Percentiles rank a stretch among this genome's conserved stretches.
These are phyloP conservation scores for Sarocladium strictum DNA, from an alignment of 2,329 filamentous ascomycete genomes.

Conservation along the genomic window DNA sequence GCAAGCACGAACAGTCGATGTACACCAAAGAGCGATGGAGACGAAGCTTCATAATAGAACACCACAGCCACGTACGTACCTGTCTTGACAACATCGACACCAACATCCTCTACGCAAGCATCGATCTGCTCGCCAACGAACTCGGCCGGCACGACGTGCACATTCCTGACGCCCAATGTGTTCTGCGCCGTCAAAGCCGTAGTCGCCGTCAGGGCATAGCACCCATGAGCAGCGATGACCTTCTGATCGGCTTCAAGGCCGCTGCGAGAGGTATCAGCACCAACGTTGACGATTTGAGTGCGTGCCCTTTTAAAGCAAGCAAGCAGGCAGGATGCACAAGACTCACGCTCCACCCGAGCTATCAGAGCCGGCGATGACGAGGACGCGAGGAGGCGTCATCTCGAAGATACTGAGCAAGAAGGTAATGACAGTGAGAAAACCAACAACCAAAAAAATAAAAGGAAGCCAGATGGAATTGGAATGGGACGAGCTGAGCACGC, in stretches of 20 bases:
- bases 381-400: constrained; percentile 47
- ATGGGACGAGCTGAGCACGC: not conserved
- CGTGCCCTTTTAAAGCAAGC: too few species aligned
- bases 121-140: constrained; percentile 85
- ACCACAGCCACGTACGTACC: too few species aligned
- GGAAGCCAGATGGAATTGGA: not conserved
- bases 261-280: constrained; percentile 37
- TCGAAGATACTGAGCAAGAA: not conserved
- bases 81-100: constrained; percentile 85
- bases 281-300: too few species aligned
- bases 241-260: constrained; percentile 96
- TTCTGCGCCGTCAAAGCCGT: constrained; percentile 96
- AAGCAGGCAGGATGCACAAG: constrained; percentile 5
- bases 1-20: too few species aligned
- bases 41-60: too few species aligned
- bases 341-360: constrained; percentile 81
- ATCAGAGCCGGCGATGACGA: constrained; percentile 85
- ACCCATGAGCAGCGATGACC: constrained; percentile 83
- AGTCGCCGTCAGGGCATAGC: constrained; percentile 94
- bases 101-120: constrained; percentile 76
- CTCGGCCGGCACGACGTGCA: constrained; percentile 69
- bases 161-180: constrained; percentile 74
- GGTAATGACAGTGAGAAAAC: not conserved
- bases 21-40: too few species aligned
- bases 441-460: not conserved